These are phyloP conservation scores for Drechslera avenae DNA, from an alignment of 2,329 filamentous ascomycete genomes.

Conservation along the genomic window DNA sequence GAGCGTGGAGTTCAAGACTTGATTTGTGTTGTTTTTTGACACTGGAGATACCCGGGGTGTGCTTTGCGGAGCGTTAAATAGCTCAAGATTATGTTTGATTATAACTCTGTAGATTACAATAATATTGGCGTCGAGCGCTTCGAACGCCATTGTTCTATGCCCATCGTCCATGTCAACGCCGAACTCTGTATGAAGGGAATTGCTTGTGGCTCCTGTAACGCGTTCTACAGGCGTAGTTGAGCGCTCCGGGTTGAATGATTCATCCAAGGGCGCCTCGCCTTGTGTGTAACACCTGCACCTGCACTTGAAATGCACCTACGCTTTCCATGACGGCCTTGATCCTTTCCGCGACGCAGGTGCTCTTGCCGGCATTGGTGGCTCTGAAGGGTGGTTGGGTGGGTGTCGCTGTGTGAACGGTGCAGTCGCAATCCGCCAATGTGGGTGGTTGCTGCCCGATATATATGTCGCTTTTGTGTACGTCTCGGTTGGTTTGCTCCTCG, in stretches of 20 bases:
- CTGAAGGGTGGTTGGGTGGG: neutral
- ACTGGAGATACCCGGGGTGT: slow-evolving; percentile 22
- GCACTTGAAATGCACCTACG: neutral
- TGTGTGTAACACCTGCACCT: neutral
- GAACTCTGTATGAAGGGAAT: neutral
- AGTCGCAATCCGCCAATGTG: neutral
- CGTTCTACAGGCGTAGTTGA: too few species aligned
- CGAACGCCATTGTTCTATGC: slow-evolving; percentile 16
- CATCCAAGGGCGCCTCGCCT: neutral
- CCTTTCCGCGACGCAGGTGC: neutral
- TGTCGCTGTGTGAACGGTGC: neutral
- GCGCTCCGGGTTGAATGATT: neutral
- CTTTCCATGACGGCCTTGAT: neutral
- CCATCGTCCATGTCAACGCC: neutral
- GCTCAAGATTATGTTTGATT: too few species aligned
- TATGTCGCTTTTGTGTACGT: neutral
- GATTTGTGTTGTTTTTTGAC: slow-evolving; percentile 1
- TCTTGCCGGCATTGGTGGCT: neutral
- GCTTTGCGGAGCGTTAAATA: too few species aligned
- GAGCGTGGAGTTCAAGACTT: neutral
- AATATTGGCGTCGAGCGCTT: slow-evolving; percentile 24
- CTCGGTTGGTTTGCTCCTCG: neutral
- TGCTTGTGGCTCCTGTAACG: neutral
- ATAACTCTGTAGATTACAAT: slow-evolving; percentile 1
- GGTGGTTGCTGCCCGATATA: neutral